Percentiles rank a stretch among this genome's conserved stretches.
These are phyloP conservation scores for Podospora pseudopauciseta DNA, from an alignment of 495 filamentous ascomycete genomes.

Conservation along the genomic window DNA sequence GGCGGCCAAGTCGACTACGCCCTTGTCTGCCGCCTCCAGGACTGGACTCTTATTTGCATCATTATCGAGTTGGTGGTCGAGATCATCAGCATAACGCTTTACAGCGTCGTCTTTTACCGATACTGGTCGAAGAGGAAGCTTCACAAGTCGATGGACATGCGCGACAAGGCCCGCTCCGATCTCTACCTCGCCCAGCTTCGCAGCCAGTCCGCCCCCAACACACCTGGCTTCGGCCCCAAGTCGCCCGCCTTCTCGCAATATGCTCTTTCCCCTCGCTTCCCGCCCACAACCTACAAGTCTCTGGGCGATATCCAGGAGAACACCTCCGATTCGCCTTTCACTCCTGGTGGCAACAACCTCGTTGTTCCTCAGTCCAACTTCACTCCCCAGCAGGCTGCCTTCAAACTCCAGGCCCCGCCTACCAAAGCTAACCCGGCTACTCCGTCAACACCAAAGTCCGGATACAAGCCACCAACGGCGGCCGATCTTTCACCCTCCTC, in stretches of 20 bases:
- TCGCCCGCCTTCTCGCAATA: conserved; percentile 53
- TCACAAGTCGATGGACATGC: conserved; percentile 91
- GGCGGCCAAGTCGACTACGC: conserved; percentile 76
- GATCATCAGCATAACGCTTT: conserved; percentile 83
- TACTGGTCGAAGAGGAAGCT: conserved; percentile 93
- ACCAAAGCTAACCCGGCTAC: conserved; percentile 69
- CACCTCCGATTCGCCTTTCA: conserved; percentile 39
- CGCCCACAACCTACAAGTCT: conserved; percentile 47
- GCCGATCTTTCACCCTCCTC: conserved; percentile 16
- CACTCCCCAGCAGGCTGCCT: conserved; percentile 47
- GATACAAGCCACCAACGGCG: conserved; percentile 45
- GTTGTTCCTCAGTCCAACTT: conserved; percentile 46
- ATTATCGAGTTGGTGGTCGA: conserved; percentile 97
- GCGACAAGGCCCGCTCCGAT: conserved; percentile 88
- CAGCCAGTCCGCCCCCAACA: conserved; percentile 89
- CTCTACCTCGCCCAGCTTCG: conserved; percentile 94
- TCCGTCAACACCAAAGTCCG: conserved; percentile 64
- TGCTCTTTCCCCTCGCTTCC: conserved; percentile 53
- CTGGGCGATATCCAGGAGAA: conserved; percentile 48
- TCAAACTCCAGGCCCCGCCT: conserved; percentile 82
- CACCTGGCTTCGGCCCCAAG: conserved; percentile 75
- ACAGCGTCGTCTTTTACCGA: conserved; percentile 91
- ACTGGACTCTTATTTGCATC: conserved; percentile 93
- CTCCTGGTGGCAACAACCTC: conserved; percentile 38
- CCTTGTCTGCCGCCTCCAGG: conserved; percentile 92